Evolutionary conservation across 805 yeast species (phyloP).

Genomic region (Metschnikowia amazonensis): DNA sequence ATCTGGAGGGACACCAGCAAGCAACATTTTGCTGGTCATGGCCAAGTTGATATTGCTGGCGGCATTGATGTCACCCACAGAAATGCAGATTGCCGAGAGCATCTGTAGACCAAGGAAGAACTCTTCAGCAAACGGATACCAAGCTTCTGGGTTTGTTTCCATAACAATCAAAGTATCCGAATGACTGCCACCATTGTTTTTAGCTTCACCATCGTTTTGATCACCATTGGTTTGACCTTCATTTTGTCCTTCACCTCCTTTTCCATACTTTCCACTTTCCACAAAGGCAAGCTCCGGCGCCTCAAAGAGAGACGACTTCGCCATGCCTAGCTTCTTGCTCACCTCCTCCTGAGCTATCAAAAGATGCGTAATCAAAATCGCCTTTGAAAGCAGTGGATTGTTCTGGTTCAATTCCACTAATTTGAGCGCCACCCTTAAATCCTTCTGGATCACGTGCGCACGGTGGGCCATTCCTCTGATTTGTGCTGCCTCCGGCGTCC

Average conservation of each 20-base stretch:
- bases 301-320: slow-evolving; percentile 6
- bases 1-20: slow-evolving; percentile 63
- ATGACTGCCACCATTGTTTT: too few relatives aligned
- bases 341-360: slow-evolving; percentile 66
- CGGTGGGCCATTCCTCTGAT: slow-evolving; percentile 31
- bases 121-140: slow-evolving; percentile 76
- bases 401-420: slow-evolving; percentile 53
- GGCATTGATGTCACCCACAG: slow-evolving; percentile 60
- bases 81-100: slow-evolving; percentile 64
- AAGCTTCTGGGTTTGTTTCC: slow-evolving; percentile 45
- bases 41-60: slow-evolving; percentile 60
- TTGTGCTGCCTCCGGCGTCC: slow-evolving; percentile 23
- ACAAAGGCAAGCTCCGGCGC: neutral
- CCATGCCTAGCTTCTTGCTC: slow-evolving; percentile 34
- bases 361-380: slow-evolving; percentile 59
- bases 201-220: too few relatives aligned
- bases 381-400: slow-evolving; percentile 49
- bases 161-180: slow-evolving; percentile 16
- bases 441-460: slow-evolving; percentile 64
- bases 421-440: slow-evolving; percentile 64
- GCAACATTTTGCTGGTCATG: slow-evolving; percentile 69
- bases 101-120: slow-evolving; percentile 74
- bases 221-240: too few relatives aligned
- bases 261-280: neutral
- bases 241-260: neutral